Evolutionary conservation across 495 filamentous ascomycete genomes (phyloP), one percentile per base, ranked within the genome.

Genomic region (Xylaria curta): DNA sequence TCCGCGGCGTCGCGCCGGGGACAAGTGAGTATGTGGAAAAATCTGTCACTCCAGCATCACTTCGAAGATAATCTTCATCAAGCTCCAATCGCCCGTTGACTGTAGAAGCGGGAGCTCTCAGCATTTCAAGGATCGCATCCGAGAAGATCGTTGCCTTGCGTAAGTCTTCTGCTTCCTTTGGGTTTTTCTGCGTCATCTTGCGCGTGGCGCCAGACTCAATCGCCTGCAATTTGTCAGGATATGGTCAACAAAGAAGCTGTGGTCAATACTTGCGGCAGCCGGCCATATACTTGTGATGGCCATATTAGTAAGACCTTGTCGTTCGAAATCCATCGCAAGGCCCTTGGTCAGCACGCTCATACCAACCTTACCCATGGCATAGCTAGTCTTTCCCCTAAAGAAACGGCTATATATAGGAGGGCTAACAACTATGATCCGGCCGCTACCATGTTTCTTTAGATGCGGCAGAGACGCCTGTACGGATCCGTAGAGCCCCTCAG

Each of bases 321-420:
- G 77, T 69, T 89, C 82, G 77, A 93, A 93, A 76, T 97, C 94
- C 91, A 96, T 93, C 3, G 90, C 94, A 28, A 97, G 80, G 4
- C 93, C 94, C 74, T 92, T 93, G 0, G 91, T 92, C 47, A 97
- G 75, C 19, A 95, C 91, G 78, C 88, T 91, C 94, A 97, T 97
- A 19, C 84, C 92, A 19, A 95, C 88, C 77, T 97, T 97, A 64
- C 92, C 92, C 85, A 96, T 91, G 0, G 94, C 93, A 82, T 97
- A 97, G 21, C 91, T 92, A 1, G 92, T 93, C 86, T 97, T 97
- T 12, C 94, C 94, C 3, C 92, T 79, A 76, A 95, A 95, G 78
- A 97, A 97, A 21, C 94, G 85, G 59, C 87, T 91, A 75, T 97
- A 97, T 68, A 97, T 94, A 0, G 94, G 94, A 56, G 94, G 94